A percentile compares a stretch with the other conserved stretches of the same genome.
phyloP scores from a whole-genome alignment of 768 basidiomycete genomes.

The Erythrobasidium yunnanense region DNA sequence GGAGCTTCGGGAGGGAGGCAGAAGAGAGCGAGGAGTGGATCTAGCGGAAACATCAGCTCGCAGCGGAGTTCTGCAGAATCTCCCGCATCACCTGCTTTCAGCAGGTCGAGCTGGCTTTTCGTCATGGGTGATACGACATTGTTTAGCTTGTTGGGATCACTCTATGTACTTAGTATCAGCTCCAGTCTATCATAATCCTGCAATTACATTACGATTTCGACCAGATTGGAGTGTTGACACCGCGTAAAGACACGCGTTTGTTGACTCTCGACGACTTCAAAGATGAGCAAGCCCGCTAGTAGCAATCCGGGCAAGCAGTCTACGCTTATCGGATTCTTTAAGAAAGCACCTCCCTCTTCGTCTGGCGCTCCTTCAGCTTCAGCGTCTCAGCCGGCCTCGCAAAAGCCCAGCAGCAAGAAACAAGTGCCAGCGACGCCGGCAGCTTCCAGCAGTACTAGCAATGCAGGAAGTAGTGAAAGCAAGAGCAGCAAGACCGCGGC shows the following conservation, averaged over 20 bases:
- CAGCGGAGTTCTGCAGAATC: not conserved
- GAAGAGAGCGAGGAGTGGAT: not conserved
- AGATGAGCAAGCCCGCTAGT: not conserved
- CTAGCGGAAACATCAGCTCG: not conserved
- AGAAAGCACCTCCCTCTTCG: constrained; percentile 13
- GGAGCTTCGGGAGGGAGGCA: not conserved
- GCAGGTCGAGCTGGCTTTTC: not conserved
- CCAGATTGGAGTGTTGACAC: no score
- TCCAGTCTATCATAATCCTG: no score
- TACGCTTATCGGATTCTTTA: constrained; percentile 21
- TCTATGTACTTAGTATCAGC: no score
- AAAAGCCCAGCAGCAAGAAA: no score
- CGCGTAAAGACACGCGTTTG: no score
- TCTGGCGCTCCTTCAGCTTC: not conserved
- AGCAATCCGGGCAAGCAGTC: constrained; percentile 7
- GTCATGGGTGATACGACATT: no score
- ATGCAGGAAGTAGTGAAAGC: not conserved
- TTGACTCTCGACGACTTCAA: not conserved
- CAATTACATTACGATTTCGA: no score
- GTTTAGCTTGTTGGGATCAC: no score
- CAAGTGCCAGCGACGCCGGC: not conserved
- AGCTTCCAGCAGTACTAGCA: constrained; percentile 4
- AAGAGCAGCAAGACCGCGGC: not conserved
- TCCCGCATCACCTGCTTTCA: not conserved
- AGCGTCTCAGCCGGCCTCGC: no score